Conservation (phyloP, 495 filamentous ascomycete genomes). For the Bacidia rubella region DNA sequence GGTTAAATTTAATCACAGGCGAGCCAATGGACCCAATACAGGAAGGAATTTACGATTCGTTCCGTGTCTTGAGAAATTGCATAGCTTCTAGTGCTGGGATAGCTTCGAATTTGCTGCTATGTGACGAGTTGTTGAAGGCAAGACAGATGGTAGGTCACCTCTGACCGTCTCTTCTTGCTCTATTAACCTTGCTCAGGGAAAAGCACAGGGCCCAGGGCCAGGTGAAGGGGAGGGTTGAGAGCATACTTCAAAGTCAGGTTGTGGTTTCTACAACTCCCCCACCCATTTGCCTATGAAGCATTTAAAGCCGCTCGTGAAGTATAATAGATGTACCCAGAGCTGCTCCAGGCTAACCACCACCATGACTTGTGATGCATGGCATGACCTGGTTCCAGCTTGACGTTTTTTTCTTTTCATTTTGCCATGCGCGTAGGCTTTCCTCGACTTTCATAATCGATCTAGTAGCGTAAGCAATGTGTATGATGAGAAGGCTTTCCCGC, state of each 20-base stretch:
- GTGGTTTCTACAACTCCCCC: too few relatives aligned
- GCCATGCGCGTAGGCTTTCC: too few relatives aligned
- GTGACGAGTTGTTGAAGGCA: conserved; percentile 94
- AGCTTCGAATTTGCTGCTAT: conserved; percentile 86
- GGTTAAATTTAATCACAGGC: conserved; percentile 72
- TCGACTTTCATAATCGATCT: too few relatives aligned
- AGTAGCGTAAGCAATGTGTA: too few relatives aligned
- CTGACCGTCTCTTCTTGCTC: background rate
- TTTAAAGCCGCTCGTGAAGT: background rate
- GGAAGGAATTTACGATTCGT: conserved; percentile 89
- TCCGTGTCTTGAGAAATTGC: conserved; percentile 83
- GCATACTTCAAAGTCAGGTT: too few relatives aligned
- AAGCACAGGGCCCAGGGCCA: conserved; percentile 19
- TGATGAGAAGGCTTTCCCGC: too few relatives aligned
- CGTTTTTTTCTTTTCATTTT: too few relatives aligned
- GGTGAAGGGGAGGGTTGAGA: conserved; percentile 17
- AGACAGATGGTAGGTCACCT: conserved; percentile 61
- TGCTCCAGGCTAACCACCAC: too few relatives aligned
- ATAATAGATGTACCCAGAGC: background rate
- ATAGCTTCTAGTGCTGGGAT: conserved; percentile 91
- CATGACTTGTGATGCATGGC: too few relatives aligned
- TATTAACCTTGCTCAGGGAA: conserved; percentile 12
- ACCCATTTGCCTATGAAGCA: too few relatives aligned
- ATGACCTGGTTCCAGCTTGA: too few relatives aligned
- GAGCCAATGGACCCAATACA: conserved; percentile 93